Base-by-base conservation (phyloP, 2,329 filamentous ascomycete genomes). In the Akanthomyces muscarius region DNA sequence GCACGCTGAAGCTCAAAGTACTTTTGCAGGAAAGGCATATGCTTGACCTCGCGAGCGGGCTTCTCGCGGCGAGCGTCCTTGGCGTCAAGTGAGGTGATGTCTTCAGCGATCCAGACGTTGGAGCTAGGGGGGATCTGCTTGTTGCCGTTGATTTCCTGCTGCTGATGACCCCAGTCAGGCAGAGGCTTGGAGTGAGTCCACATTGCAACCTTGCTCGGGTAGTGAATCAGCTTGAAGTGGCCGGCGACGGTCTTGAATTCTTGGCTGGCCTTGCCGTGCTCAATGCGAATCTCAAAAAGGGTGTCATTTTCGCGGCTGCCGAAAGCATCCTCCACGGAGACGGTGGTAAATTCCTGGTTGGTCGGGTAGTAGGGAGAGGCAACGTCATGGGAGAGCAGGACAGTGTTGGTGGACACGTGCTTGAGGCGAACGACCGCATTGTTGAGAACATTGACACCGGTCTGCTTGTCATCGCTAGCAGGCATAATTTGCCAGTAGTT, bases 111-210 rank as follows among this genome's bases (percentile, higher is more conserved):
- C 95, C 95, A 99, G 66, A 97, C 83, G 74, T 99, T 99, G 74
- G 92, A 97, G 73, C 89, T 88, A 66, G 94, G 90, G 33, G 87
- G 82, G 61, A 96, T 81, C 74, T 97, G 96, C 85, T 99, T 99
- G 83, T 99, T 99, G 65, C 95, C 95, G 76, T 99, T 99, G 81
- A 99, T 97, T 75, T 99, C 95, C 72, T 96, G 94, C 77, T 99
- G 95, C 76, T 96, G 95, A 80, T 90, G 94, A 30, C 85, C 95
- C 95, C 95, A 99, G 4, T 99, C 95, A 5, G 95, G 95, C n/a
- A 99, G 86, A 56, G 95, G 91, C 64, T 88, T 95, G 42, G 90
- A 90, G 76, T 98, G 94, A 33, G 95, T 99, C 95, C 95, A 99
- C 94, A 99, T 96, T 68, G 95, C 94, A 57, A 99, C 95, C 76